Percentiles rank a stretch among this genome's conserved stretches.
Evolutionary conservation across 2,329 filamentous ascomycete species (phyloP).

Genomic region (Calonectria multiphialidica): DNA sequence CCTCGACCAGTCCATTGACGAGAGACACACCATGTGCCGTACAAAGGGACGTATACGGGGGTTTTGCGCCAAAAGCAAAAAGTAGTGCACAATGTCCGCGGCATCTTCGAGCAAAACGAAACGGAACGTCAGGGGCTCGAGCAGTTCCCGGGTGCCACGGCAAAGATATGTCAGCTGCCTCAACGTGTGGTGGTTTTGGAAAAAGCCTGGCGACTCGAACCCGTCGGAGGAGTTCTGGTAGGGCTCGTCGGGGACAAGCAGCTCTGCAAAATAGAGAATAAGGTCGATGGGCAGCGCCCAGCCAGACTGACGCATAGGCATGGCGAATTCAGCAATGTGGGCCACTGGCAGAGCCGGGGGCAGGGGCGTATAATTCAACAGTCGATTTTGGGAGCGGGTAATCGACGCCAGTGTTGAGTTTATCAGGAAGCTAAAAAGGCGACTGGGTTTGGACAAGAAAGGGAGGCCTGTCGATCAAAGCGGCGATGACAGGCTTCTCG

Average conservation of each 20-base stretch:
- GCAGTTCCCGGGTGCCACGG: constrained; percentile 21
- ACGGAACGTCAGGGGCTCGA: constrained; percentile 35
- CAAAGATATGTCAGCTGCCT: constrained; percentile 29
- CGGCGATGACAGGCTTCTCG: background rate
- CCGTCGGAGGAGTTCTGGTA: background rate
- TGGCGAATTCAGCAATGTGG: background rate
- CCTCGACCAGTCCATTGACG: background rate
- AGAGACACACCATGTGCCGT: background rate
- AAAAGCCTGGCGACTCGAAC: background rate
- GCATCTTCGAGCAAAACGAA: constrained; percentile 20
- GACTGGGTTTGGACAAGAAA: background rate
- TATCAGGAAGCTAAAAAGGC: background rate
- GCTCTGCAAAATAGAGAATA: background rate
- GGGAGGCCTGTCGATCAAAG: background rate
- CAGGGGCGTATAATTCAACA: background rate
- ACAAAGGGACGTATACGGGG: constrained; percentile 22
- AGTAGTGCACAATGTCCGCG: constrained; percentile 23
- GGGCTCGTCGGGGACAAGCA: background rate
- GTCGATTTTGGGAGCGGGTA: background rate
- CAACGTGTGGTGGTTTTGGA: background rate
- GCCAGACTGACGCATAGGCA: background rate
- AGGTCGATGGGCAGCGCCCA: constrained; percentile 8
- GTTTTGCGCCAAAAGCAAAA: constrained; percentile 27
- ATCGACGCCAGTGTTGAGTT: background rate
- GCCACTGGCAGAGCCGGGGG: background rate